Evolutionary conservation across 2,329 filamentous ascomycete species (phyloP).

Genomic region (Pseudodiploospora longispora): DNA sequence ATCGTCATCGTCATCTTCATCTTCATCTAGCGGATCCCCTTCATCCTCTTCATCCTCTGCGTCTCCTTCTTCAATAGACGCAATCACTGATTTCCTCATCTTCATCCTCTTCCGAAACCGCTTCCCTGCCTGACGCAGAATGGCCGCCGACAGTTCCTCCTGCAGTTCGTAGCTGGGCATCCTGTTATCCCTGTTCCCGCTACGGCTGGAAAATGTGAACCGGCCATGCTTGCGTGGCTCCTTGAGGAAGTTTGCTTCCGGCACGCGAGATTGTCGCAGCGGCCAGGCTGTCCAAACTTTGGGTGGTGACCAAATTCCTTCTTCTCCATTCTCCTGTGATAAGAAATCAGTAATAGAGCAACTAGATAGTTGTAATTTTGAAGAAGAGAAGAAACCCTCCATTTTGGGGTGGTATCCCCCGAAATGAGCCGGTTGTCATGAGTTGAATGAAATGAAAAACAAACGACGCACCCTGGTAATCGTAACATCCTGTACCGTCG

Average conservation of each 20-base stretch:
- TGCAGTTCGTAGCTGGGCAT: slow-evolving; percentile 56
- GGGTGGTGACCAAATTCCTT: slow-evolving; percentile 41
- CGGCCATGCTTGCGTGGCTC: slow-evolving; percentile 28
- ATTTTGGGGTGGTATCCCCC: not conserved
- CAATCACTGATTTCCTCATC: slow-evolving; percentile 2
- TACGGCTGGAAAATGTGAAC: slow-evolving; percentile 39
- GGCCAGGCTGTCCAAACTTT: slow-evolving; percentile 83
- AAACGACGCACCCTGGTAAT: slow-evolving; percentile 19
- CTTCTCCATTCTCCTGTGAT: slow-evolving; percentile 19
- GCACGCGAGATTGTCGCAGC: slow-evolving; percentile 53
- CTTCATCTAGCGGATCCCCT: not conserved
- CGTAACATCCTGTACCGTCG: slow-evolving; percentile 19
- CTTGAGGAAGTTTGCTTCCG: slow-evolving; percentile 44
- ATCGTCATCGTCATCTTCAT: not conserved
- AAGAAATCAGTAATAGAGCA: not conserved
- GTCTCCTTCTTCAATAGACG: slow-evolving; percentile 4
- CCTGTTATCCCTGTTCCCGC: slow-evolving; percentile 20
- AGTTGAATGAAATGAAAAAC: not conserved
- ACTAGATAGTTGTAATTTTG: not conserved
- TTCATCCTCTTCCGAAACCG: slow-evolving; percentile 37
- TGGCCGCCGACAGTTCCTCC: slow-evolving; percentile 59
- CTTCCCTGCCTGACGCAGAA: slow-evolving; percentile 60
- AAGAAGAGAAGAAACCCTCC: no score
- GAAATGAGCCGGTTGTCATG: not conserved
- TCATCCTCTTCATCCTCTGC: slow-evolving; percentile 1